Evolutionary conservation across 257 asterid genomes (phyloP), one percentile per base, ranked within the genome.

Genomic region (Jaltomata sinuosa): DNA sequence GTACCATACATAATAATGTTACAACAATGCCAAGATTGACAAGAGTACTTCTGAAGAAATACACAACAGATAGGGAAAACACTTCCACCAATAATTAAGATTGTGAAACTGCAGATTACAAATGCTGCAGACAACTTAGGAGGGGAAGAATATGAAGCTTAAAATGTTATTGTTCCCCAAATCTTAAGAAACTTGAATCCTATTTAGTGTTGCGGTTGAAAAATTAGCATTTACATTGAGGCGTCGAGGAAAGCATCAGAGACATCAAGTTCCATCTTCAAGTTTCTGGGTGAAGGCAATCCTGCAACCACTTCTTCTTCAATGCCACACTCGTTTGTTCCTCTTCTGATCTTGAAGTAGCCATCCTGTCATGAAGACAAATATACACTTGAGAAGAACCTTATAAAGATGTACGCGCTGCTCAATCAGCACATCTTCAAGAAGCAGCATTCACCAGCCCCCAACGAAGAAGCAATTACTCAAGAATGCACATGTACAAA

Each of bases 291-390:
- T 15, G 98, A 96, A 83, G 99, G 98, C 80, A 88, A 47, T 83
- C 99, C 99, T 7, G 98, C 97, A 47, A 89, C 93, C 3, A 89
- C 97, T 1, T 88, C 96, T 81, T 85, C 95, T 87, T 96, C 99
- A 47, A 96, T 96, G 84, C 96, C 99, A 85, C 99, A 96, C 85
- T 96, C 99, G 47, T 96, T 94, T 69, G 97, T 91, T 84, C 98
- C 99, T 87, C 98, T 89, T 82, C 87, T 87, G 86, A 96, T 94
- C 94, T 79, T 93, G 93, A 96, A 96, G 91, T 92, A 94, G 82
- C 99, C 99, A 71, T 96, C 93, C 98, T 96, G 97, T 84, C 74
- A 88, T 65, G 47, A 34, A n/a, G 38, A 62, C 50, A 49, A 76
- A 29, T 19, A 61, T 3, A 69, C 16, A 84, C 11, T 79, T 81